Evolutionary conservation across 352 stramenopile species (phyloP), one percentile per base, ranked within the genome.

Genomic region (Phytophthora pseudosyringae): DNA sequence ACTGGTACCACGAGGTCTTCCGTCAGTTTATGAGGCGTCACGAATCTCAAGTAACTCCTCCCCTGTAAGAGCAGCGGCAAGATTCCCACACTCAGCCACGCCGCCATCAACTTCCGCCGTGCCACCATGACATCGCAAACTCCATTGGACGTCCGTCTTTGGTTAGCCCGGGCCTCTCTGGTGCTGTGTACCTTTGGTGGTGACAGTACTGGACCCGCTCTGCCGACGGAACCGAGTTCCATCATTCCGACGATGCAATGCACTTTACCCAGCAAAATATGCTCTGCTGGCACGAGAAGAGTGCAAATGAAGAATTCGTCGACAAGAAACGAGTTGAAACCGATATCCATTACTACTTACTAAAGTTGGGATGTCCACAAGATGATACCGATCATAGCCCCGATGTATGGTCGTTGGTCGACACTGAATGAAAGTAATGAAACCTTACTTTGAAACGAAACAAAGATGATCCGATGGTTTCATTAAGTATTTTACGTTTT

Each of bases 11-110:
- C 49, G 15, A 71, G 31, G n/a, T 57, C 36, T 52, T 67, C 32
- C 7, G 64, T 58, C 10, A 67, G 7, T 28, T 71, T 71, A 32
- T 71, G 64, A 0, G 64, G 43, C 5, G 56, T 62, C 43, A 62
- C 36, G 16, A 71, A 57, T 66, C 59, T 65, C 9, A 56, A 29
- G 35, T 66, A 71, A 13, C 57, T 63, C 49, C 57, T 41, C 15
- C 18, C 21, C 32, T 67, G 64, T 6, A 71, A 47, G 10, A 71
- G 32, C 47, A 64, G 38, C 12, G 62, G 62, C 21, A 64, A 5
- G 9, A 70, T 55, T 7, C 46, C 62, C 4, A 65, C 48, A 21
- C 28, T 51, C 33, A 64, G 4, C 53, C 62, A 69, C 9, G 55
- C 36, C 0, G n/a, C 28, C 35, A 65, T 32, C 33, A 69, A 31